Evolutionary conservation across 2,329 filamentous ascomycete species (phyloP), one percentile per base, ranked within the genome.

Genomic region (Talaromyces sp.): DNA sequence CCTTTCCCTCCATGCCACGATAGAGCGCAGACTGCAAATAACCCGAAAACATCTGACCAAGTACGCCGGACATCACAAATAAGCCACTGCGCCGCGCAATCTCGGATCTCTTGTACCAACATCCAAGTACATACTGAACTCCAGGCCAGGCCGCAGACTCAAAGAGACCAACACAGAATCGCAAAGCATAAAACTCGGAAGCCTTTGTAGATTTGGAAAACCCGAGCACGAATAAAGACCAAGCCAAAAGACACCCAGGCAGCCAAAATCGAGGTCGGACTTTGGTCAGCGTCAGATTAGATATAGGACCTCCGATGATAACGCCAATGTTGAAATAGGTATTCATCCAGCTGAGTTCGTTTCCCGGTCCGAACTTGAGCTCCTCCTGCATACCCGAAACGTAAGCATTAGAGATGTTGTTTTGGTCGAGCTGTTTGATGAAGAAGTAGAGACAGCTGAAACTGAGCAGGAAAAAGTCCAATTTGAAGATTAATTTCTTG

Each of bases 401-500:
- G 60, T 68, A 72, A 15, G 70, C 70, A 61, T 72, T 72, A 62
- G 77, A 77, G 47, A 82, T 71, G 65, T 81, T 81, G 64, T 76
- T 79, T 63, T 75, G 72, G 64, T 82, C 81, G 9, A 49, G 45
- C 11, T 49, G 45, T 27, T 49, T 49, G 22, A 49, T 49, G 13
- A 25, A 27, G 22, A 13, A 27, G 22, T 49, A 49, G 4, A 49
- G 45, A 49, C 45, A 49, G 22, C 45, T 49, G 45, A 49, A 49
- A 27, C 45, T 49, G 22, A 49, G 45, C 22, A 49, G 11, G 62
- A 81, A 83, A 71, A 78, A 80, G 67, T 83, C 82, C 13, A 83
- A 74, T 69, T 84, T 83, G 63, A 80, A 74, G 31, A 82, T 75
- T 31, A 84, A 76, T 37, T 69, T 72, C 67, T 82, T 82, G 69